Percentiles rank a stretch among this genome's conserved stretches.
These are phyloP conservation scores for Penicillium polonicum DNA, from an alignment of 2,329 filamentous ascomycete species.

Conservation along the genomic window DNA sequence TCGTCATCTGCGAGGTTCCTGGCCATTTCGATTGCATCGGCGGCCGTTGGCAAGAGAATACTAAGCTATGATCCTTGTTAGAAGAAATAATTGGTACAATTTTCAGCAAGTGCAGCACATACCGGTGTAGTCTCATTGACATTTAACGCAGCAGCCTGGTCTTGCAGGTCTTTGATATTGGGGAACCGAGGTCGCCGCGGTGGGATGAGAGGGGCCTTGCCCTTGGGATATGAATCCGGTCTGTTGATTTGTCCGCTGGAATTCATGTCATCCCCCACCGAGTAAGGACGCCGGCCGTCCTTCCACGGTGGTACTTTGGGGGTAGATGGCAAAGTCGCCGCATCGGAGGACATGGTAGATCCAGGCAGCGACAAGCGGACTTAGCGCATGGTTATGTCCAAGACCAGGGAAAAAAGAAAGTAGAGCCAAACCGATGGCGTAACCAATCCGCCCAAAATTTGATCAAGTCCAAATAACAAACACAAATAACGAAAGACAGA, in stretches of 20 bases:
- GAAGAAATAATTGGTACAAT: slow-evolving; percentile 12
- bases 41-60: slow-evolving; percentile 36
- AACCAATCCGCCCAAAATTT: background rate
- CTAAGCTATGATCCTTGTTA: slow-evolving; percentile 33
- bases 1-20: slow-evolving; percentile 33
- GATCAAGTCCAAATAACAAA: slow-evolving; percentile 6
- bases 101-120: background rate
- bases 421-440: background rate
- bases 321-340: slow-evolving; percentile 39
- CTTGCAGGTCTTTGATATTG: slow-evolving; percentile 43
- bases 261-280: slow-evolving; percentile 31
- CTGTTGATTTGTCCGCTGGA: slow-evolving; percentile 27
- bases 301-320: slow-evolving; percentile 37
- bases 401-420: background rate
- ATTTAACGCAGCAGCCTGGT: slow-evolving; percentile 37
- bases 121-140: slow-evolving; percentile 36
- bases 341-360: slow-evolving; percentile 41
- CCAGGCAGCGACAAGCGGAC: slow-evolving; percentile 13
- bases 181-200: slow-evolving; percentile 33
- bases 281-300: slow-evolving; percentile 27
- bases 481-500: slow-evolving; percentile 4
- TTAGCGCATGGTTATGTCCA: slow-evolving; percentile 29
- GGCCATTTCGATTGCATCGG: slow-evolving; percentile 37
- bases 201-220: slow-evolving; percentile 14
- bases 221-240: slow-evolving; percentile 27